phyloP scores from a whole-genome alignment of 2,329 filamentous ascomycete species.

The Fusarium marasasianum region DNA sequence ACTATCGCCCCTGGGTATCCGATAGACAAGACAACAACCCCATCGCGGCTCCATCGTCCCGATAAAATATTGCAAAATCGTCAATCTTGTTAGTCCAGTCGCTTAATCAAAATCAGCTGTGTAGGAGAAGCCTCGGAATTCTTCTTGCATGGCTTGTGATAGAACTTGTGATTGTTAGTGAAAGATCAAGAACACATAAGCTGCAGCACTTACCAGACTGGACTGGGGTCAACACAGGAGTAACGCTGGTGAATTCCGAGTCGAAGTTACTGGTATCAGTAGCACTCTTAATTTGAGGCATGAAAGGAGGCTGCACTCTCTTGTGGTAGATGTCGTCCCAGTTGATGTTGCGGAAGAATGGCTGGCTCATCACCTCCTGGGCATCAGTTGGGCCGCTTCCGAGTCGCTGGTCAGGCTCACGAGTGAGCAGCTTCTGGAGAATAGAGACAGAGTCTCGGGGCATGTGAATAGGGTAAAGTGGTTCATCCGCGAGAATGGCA shows the following conservation, averaged over 20 bases:
- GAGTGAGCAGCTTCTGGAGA: slow-evolving; percentile 93
- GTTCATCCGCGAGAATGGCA: slow-evolving; percentile 96
- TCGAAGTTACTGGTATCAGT: slow-evolving; percentile 99
- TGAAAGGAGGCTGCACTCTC: slow-evolving; percentile 86
- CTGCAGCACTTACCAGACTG: slow-evolving; percentile 80
- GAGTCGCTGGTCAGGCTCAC: slow-evolving; percentile 91
- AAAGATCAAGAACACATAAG: not conserved
- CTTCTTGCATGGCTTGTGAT: slow-evolving; percentile 98
- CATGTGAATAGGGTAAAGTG: slow-evolving; percentile 98
- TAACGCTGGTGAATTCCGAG: slow-evolving; percentile 97
- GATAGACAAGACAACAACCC: slow-evolving; percentile 43
- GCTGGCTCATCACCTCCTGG: slow-evolving; percentile 98
- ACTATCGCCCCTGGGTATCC: slow-evolving; percentile 44
- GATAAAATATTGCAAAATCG: slow-evolving; percentile 37
- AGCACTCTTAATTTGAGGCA: slow-evolving; percentile 87
- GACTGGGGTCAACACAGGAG: slow-evolving; percentile 94
- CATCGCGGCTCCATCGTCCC: slow-evolving; percentile 39
- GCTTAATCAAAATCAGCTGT: slow-evolving; percentile 84
- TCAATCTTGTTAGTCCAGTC: slow-evolving; percentile 31
- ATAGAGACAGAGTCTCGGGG: slow-evolving; percentile 97
- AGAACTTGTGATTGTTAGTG: slow-evolving; percentile 70
- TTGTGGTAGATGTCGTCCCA: slow-evolving; percentile 99
- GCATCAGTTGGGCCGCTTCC: slow-evolving; percentile 96
- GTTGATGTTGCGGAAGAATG: slow-evolving; percentile 97
- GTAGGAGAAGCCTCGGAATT: slow-evolving; percentile 99